Conservation (phyloP, 2,329 filamentous ascomycete genomes). For the Ophidiomyces ophidiicola region DNA sequence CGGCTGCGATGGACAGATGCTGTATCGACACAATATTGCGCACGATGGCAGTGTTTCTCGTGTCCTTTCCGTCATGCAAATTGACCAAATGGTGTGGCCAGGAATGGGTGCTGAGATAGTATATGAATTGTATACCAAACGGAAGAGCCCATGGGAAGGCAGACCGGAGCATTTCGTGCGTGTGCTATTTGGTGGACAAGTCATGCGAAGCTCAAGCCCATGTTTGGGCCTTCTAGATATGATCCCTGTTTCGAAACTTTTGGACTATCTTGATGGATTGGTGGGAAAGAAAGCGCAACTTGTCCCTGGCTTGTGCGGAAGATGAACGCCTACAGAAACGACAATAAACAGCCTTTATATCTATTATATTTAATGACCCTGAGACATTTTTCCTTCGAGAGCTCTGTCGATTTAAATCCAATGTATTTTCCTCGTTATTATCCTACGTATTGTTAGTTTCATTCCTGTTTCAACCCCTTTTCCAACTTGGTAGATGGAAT, state of each 20-base stretch:
- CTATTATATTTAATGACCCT: no score
- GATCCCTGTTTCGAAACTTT: slow-evolving; percentile 51
- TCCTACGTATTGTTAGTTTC: no score
- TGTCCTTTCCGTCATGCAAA: slow-evolving; percentile 57
- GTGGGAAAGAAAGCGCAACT: slow-evolving; percentile 43
- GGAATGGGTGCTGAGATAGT: slow-evolving; percentile 71
- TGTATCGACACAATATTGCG: slow-evolving; percentile 65
- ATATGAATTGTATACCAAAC: slow-evolving; percentile 56
- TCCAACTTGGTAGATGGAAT: no score
- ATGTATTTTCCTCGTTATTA: no score
- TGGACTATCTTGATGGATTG: slow-evolving; percentile 60
- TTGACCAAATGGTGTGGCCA: slow-evolving; percentile 69
- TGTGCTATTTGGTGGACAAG: slow-evolving; percentile 58
- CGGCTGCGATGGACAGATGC: slow-evolving; percentile 30
- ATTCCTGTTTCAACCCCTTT: no score
- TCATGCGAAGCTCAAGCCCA: slow-evolving; percentile 56
- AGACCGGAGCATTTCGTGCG: slow-evolving; percentile 42
- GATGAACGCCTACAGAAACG: no score
- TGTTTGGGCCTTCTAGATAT: slow-evolving; percentile 57
- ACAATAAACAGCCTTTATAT: no score
- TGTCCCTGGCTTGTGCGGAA: slow-evolving; percentile 30
- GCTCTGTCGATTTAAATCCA: no score
- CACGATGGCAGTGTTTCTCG: slow-evolving; percentile 64
- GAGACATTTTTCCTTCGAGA: no score
- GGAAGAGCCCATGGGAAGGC: no score